phyloP scores from a whole-genome alignment of 164 flowering plant species.

The Magnolia kwangsiensis region DNA sequence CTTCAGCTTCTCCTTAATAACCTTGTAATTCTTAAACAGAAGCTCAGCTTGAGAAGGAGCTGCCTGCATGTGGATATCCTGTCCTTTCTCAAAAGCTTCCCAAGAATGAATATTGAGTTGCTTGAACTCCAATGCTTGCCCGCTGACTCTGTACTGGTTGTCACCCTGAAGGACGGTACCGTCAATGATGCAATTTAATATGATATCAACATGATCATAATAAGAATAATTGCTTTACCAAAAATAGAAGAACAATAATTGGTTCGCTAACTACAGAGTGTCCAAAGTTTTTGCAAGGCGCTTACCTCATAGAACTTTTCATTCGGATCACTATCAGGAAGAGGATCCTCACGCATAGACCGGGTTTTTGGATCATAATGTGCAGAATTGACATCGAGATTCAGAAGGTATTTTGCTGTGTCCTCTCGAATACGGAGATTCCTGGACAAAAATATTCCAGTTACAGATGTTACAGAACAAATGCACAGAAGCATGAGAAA shows the following conservation, averaged over 20 bases:
- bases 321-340: slow-evolving; percentile 82
- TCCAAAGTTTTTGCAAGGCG: background rate
- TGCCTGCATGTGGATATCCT: slow-evolving; percentile 83
- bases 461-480: background rate
- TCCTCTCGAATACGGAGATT: slow-evolving; percentile 93
- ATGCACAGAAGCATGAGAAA: background rate
- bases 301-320: slow-evolving; percentile 74
- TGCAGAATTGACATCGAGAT: slow-evolving; percentile 87
- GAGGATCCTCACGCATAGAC: slow-evolving; percentile 94
- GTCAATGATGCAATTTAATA: background rate
- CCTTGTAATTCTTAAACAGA: slow-evolving; percentile 51
- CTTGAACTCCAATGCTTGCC: slow-evolving; percentile 80
- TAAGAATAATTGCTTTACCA: background rate
- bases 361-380: slow-evolving; percentile 88
- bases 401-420: slow-evolving; percentile 83
- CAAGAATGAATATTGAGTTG: slow-evolving; percentile 66
- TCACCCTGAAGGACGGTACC: slow-evolving; percentile 45
- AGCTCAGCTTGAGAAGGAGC: slow-evolving; percentile 85
- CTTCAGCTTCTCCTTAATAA: slow-evolving; percentile 61
- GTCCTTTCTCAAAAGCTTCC: slow-evolving; percentile 88
- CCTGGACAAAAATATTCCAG: slow-evolving; percentile 24
- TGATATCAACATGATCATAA: background rate
- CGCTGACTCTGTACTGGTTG: slow-evolving; percentile 63
- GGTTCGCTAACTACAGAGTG: background rate
- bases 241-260: background rate